These are phyloP conservation scores for Verruconis gallopava DNA, from an alignment of 2,329 filamentous ascomycete species.

Conservation along the genomic window DNA sequence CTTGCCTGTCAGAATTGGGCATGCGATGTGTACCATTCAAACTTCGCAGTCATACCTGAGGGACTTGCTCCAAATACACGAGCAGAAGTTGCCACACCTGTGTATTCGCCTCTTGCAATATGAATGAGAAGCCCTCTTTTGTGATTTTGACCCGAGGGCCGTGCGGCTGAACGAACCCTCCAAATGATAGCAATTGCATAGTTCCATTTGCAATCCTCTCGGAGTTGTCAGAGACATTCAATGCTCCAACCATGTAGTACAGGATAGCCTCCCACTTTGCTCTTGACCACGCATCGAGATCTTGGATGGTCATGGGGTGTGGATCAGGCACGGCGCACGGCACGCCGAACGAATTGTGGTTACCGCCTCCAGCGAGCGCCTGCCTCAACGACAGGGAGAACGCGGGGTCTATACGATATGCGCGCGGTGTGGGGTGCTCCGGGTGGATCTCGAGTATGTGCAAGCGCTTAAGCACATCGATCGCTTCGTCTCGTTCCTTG, in stretches of 20 bases:
- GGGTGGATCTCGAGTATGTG: constrained; percentile 59
- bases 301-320: constrained; percentile 53
- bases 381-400: constrained; percentile 75
- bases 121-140: constrained; percentile 83
- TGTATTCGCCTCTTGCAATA: constrained; percentile 88
- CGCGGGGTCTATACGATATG: constrained; percentile 64
- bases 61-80: constrained; percentile 79
- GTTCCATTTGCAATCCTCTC: constrained; percentile 50
- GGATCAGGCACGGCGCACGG: constrained; percentile 48
- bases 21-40: constrained; percentile 6
- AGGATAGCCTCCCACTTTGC: constrained; percentile 92
- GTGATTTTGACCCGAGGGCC: constrained; percentile 59
- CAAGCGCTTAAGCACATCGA: constrained; percentile 70
- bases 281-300: constrained; percentile 74
- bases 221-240: constrained; percentile 40
- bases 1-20: too few relatives aligned
- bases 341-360: constrained; percentile 82
- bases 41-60: constrained; percentile 33
- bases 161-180: constrained; percentile 59
- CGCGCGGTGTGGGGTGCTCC: constrained; percentile 47
- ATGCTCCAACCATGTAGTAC: constrained; percentile 82
- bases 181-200: constrained; percentile 68
- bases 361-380: constrained; percentile 75
- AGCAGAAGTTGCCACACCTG: constrained; percentile 95
- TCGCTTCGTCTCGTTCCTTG: constrained; percentile 65